Evolutionary conservation across 345 rosid species (phyloP).

Genomic region (Brassica nigra): DNA sequence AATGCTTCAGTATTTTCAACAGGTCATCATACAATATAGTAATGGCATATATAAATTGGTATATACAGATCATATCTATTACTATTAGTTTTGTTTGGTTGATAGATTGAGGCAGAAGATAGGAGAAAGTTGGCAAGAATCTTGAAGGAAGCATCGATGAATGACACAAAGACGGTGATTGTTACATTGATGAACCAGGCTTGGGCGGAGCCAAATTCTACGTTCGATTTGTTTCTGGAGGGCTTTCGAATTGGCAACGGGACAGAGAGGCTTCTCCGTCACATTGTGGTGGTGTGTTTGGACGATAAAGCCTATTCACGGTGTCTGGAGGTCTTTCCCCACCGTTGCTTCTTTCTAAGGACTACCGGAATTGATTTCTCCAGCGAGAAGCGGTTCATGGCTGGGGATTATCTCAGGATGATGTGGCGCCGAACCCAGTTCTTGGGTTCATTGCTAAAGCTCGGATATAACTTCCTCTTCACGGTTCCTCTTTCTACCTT

Average conservation of each 20-base stretch:
- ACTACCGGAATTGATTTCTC: slow-evolving; percentile 41
- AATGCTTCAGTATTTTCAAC: no score
- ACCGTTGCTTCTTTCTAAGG: slow-evolving; percentile 42
- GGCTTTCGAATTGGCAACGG: slow-evolving; percentile 48
- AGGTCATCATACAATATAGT: not conserved
- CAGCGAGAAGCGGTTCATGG: slow-evolving; percentile 48
- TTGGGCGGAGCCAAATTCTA: not conserved
- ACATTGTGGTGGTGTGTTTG: slow-evolving; percentile 50
- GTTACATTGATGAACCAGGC: not conserved
- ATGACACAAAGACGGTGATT: not conserved
- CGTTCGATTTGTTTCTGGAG: slow-evolving; percentile 39
- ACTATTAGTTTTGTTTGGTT: not conserved
- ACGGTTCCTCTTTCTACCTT: slow-evolving; percentile 41
- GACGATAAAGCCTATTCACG: slow-evolving; percentile 52
- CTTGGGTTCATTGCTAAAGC: slow-evolving; percentile 43
- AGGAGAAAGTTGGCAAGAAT: not conserved
- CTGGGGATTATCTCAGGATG: slow-evolving; percentile 48
- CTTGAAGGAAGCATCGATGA: not conserved
- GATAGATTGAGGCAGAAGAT: not conserved
- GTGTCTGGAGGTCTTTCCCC: slow-evolving; percentile 44
- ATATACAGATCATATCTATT: not conserved
- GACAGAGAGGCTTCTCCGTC: slow-evolving; percentile 43
- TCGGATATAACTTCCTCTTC: slow-evolving; percentile 62
- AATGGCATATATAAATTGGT: not conserved
- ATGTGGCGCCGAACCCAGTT: slow-evolving; percentile 67